Base-by-base conservation (phyloP, 2,329 filamentous ascomycete species). In the Chrysoporthe austroafricana region DNA sequence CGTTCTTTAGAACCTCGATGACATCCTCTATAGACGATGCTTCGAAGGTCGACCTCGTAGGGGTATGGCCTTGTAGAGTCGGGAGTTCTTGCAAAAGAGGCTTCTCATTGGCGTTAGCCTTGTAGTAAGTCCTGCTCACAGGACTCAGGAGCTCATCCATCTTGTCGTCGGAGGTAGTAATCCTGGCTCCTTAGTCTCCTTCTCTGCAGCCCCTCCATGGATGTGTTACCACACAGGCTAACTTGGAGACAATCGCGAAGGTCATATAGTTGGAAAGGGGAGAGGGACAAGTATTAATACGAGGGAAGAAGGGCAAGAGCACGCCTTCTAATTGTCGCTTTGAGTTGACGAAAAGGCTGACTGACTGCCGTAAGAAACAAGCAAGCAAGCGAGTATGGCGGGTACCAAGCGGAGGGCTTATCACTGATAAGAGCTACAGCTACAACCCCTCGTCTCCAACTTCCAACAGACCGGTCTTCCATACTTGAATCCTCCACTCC, bases 111-210 rank as follows among this genome's bases (percentile, higher is more conserved):
- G 73, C 58, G 72, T 77, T 50, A 76, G 72, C 64, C 81, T 81
- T 58, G n/a, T 77, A 79, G 71, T 86, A 85, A 2, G 81, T 83
- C 60, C 82, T 84, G 79, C 83, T 86, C 71, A 87, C 79, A 1
- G 83, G 85, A 11, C 80, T 86, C 67, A 89, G 77, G 36, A 89
- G 77, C 39, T 82, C 82, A 66, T 88, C 86, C 87, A 89, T 90
- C 39, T 62, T 73, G n/a, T 39, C 4, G 36, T 39, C 36, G 46
- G 46, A 2, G 26, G 11, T 43, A 14, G 14, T 36, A 14, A 48
- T 54, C 46, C 46, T 56, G 54, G 4, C 26, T 59, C 16, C n/a
- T n/a, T n/a, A 18, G 60, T 34, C 34, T n/a, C 18, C 18, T n/a
- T 6, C 32, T 21, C 32, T 43, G 48, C 21, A 2, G 21, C 1